These are phyloP conservation scores for Cotoneaster glaucophyllus DNA, from an alignment of 306 rosid genomes.

Conservation along the genomic window DNA sequence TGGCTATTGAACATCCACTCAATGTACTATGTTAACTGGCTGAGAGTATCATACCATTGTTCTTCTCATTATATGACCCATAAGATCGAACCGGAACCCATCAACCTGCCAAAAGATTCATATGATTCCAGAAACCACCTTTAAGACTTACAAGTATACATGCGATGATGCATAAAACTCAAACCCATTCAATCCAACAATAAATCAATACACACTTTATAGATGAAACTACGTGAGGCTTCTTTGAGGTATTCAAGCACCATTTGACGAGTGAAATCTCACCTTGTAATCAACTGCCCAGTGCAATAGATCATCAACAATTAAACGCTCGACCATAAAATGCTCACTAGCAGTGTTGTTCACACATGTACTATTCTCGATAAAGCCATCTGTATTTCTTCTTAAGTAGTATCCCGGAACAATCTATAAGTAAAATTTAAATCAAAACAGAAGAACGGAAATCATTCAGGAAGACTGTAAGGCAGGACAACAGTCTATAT, in stretches of 20 bases:
- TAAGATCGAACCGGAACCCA: slow-evolving; percentile 93
- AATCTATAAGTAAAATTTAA: slow-evolving; percentile 49
- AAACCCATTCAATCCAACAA: background rate
- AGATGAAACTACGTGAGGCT: slow-evolving; percentile 6
- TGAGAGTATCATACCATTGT: slow-evolving; percentile 62
- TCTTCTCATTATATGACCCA: slow-evolving; percentile 97
- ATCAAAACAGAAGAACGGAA: slow-evolving; percentile 28
- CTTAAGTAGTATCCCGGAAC: slow-evolving; percentile 98
- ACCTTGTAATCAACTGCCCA: slow-evolving; percentile 95
- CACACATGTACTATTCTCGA: slow-evolving; percentile 87
- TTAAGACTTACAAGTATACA: background rate
- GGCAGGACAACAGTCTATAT: slow-evolving; percentile 11
- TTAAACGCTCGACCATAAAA: slow-evolving; percentile 87
- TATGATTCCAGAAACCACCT: background rate
- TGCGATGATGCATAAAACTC: slow-evolving; percentile 1
- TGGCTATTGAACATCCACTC: background rate
- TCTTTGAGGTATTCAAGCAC: background rate
- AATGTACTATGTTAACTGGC: background rate
- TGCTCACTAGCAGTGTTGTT: slow-evolving; percentile 97
- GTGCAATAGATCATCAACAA: slow-evolving; percentile 82
- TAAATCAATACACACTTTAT: background rate
- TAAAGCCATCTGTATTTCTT: slow-evolving; percentile 74
- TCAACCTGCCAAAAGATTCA: slow-evolving; percentile 59
- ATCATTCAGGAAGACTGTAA: slow-evolving; percentile 14
- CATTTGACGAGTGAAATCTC: slow-evolving; percentile 22